Evolutionary conservation across 345 rosid genomes (phyloP).

Genomic region (Isatis tinctoria): DNA sequence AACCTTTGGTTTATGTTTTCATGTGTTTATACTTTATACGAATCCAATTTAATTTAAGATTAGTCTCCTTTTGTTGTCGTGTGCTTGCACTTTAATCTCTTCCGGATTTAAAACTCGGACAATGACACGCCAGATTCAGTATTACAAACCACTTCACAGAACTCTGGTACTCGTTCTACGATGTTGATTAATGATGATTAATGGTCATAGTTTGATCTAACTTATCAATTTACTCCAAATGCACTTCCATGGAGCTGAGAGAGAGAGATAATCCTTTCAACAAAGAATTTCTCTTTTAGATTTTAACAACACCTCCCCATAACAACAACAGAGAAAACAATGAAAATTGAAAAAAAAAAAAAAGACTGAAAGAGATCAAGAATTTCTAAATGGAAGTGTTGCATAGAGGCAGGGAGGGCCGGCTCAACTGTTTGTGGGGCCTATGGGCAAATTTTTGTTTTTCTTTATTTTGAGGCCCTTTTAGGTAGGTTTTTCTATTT

Average conservation of each 20-base stretch:
- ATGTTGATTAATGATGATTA: too few species aligned
- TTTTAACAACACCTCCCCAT: background rate
- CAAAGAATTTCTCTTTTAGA: background rate
- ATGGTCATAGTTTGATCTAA: background rate
- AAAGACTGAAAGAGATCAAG: constrained; percentile 46
- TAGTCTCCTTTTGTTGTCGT: background rate
- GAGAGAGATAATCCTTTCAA: background rate
- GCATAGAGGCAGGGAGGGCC: too few species aligned
- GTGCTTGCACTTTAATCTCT: too few species aligned
- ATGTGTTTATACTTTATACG: background rate
- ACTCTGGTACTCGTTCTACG: background rate
- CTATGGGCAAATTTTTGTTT: too few species aligned
- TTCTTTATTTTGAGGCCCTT: too few species aligned
- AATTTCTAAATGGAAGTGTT: constrained; percentile 63
- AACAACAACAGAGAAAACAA: constrained; percentile 8
- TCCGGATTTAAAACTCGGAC: too few species aligned
- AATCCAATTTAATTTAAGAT: background rate
- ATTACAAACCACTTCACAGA: too few species aligned
- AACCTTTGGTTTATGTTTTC: background rate
- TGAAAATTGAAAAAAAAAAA: background rate
- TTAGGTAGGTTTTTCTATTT: too few species aligned
- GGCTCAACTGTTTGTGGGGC: too few species aligned
- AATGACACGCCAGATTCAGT: too few species aligned
- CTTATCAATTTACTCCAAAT: background rate
- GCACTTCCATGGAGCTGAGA: background rate